Conservation (phyloP, 1,139 yeast species). For the Pneumocystis sp. region DNA sequence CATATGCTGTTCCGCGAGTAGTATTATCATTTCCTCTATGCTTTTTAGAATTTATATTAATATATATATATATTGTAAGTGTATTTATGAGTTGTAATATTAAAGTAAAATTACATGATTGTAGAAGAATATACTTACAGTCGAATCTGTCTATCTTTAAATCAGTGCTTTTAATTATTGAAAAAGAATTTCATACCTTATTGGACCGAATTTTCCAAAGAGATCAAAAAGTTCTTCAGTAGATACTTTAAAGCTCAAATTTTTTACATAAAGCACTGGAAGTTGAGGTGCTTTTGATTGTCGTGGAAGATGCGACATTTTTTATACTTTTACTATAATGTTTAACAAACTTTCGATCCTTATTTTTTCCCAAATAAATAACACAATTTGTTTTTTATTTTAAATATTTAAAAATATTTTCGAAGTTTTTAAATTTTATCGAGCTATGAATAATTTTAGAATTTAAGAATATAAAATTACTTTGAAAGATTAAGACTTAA, state of each 20-base stretch:
- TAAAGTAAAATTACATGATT: background rate
- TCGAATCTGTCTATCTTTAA: slow-evolving; percentile 20
- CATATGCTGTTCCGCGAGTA: slow-evolving; percentile 42
- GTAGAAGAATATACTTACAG: slow-evolving; percentile 2
- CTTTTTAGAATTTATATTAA: slow-evolving; percentile 24
- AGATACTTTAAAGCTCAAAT: slow-evolving; percentile 41
- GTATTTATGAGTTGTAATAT: background rate
- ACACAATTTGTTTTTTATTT: background rate
- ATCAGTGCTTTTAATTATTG: background rate
- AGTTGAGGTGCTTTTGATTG: background rate
- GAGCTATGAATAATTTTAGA: background rate
- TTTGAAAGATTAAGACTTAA: background rate
- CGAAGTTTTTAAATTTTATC: background rate
- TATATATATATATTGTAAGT: background rate
- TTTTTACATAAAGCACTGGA: slow-evolving; percentile 35
- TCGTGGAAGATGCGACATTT: background rate
- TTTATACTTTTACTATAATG: background rate
- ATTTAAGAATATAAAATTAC: background rate
- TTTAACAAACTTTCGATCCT: background rate
- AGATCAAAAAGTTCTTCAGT: slow-evolving; percentile 37
- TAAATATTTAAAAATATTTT: background rate
- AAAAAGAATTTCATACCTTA: slow-evolving; percentile 16
- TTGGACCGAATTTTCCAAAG: slow-evolving; percentile 43
- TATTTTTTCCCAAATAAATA: background rate
- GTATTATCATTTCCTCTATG: slow-evolving; percentile 28